Evolutionary conservation across 306 rosid genomes (phyloP).

Genomic region (Prinsepia uniflora): DNA sequence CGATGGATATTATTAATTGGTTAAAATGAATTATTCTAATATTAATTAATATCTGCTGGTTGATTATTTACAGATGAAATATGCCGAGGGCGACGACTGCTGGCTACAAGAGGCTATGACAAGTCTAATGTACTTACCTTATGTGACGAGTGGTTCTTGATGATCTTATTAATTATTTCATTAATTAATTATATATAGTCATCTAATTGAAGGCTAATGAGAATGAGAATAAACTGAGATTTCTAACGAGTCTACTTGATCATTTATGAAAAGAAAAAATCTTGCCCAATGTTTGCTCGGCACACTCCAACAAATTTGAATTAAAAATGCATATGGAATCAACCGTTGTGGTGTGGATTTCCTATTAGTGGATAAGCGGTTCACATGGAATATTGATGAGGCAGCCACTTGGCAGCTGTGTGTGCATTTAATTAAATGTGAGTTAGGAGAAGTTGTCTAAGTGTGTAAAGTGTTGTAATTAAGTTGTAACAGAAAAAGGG

Average conservation of each 20-base stretch:
- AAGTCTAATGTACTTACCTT: slow-evolving; percentile 53
- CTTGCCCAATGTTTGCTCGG: too few relatives aligned
- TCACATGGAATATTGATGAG: too few relatives aligned
- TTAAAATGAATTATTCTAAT: not conserved
- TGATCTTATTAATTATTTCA: slow-evolving; percentile 10
- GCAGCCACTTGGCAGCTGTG: too few relatives aligned
- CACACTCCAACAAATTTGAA: not conserved
- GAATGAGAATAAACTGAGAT: not conserved
- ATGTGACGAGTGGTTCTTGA: slow-evolving; percentile 35
- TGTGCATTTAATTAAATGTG: too few relatives aligned
- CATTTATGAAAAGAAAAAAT: too few relatives aligned
- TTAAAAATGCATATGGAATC: not conserved
- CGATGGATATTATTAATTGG: not conserved
- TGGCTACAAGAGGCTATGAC: slow-evolving; percentile 89
- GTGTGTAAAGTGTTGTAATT: too few relatives aligned
- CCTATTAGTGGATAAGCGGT: too few relatives aligned
- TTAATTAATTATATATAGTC: not conserved
- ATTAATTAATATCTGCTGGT: not conserved
- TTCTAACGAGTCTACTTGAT: not conserved
- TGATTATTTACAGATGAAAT: slow-evolving; percentile 43
- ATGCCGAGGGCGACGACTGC: slow-evolving; percentile 76
- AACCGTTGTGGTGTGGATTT: not conserved
- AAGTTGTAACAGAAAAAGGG: too few relatives aligned
- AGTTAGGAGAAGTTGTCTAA: too few relatives aligned
- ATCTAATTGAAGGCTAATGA: not conserved